Evolutionary conservation across 75 land plant genomes (phyloP), one percentile per base, ranked within the genome.

Genomic region (Cryptomeria japonica): DNA sequence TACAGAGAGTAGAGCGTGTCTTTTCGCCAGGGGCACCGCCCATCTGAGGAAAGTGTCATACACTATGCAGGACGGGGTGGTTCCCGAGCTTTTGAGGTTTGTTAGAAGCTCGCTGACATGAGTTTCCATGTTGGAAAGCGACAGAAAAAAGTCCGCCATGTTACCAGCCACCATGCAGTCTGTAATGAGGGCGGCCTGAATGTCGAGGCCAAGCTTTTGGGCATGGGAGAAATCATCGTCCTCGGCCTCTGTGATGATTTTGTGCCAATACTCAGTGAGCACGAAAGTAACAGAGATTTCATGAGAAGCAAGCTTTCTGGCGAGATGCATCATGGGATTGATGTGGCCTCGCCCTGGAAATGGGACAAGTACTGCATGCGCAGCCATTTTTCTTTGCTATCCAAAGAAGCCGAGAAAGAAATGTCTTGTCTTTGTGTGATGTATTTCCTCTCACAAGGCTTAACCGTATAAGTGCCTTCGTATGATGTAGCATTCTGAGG

Each of bases 271-370:
- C n/a, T 64, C 70, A 28, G 80, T 77, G 25, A 18, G 18, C 16
- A 77, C 39, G 5, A 77, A 77, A 3, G 80, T 77, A 19, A 77
- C 41, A 15, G 39, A 36, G 41, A 77, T 18, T 16, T 22, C 80
- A 5, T 77, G 16, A 19, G 80, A 77, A 1, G 80, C 42, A 22
- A 77, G 42, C 80, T 77, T 77, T 38, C 3, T 77, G 4, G 85
- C 34, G 85, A 84, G 46, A 68, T 84, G 85, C 85, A 84, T 84
- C 51, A 84, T 46, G 18, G 85, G 85, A 84, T 37, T 84, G 19
- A 84, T 84, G 85, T 84, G 85, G 46, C 85, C 85, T 39, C 55
- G 85, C 11, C 14, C 11, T 31, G 85, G 85, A 38, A 46, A 84
- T 1, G 85, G 85, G 5, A 84, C 22, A 7, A 84, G 31, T 6